Evolutionary conservation across 2,329 filamentous ascomycete genomes (phyloP).

Genomic region (Scytalidium lignicola): DNA sequence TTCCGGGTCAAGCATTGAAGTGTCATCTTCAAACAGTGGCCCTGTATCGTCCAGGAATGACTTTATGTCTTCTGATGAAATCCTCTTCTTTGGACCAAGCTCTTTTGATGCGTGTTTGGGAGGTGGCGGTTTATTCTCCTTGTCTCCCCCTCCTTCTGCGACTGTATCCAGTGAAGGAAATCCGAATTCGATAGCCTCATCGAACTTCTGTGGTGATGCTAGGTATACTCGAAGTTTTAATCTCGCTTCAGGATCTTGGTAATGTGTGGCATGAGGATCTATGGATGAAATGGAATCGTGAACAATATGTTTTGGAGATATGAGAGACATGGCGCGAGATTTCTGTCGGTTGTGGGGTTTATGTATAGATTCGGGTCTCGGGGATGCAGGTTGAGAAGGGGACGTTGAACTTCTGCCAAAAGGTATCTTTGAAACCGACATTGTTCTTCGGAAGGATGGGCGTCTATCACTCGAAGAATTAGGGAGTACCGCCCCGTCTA

Average conservation of each 20-base stretch:
- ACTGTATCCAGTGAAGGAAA: slow-evolving; percentile 63
- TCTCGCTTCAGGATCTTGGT: slow-evolving; percentile 84
- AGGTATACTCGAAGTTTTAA: slow-evolving; percentile 81
- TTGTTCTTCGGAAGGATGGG: slow-evolving; percentile 62
- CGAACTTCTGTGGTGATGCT: slow-evolving; percentile 88
- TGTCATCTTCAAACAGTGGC: slow-evolving; percentile 50
- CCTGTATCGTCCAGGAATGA: slow-evolving; percentile 45
- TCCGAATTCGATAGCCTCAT: slow-evolving; percentile 90
- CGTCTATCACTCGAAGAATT: slow-evolving; percentile 40
- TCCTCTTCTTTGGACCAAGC: slow-evolving; percentile 9
- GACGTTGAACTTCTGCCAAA: slow-evolving; percentile 52
- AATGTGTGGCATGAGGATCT: slow-evolving; percentile 73
- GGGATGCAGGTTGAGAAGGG: slow-evolving; percentile 25
- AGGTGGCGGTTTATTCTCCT: slow-evolving; percentile 26
- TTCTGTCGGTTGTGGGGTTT: slow-evolving; percentile 31
- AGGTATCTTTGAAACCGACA: slow-evolving; percentile 65
- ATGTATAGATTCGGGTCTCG: slow-evolving; percentile 20
- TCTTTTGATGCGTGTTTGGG: slow-evolving; percentile 18
- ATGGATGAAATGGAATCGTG: slow-evolving; percentile 45
- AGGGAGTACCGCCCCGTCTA: slow-evolving; percentile 46
- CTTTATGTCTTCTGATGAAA: slow-evolving; percentile 14
- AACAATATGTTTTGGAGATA: slow-evolving; percentile 38
- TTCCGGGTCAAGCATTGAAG: slow-evolving; percentile 52
- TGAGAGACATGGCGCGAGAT: slow-evolving; percentile 51
- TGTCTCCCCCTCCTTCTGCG: slow-evolving; percentile 25